Evolutionary conservation across 176 grass and related monocot genomes (phyloP), one percentile per base, ranked within the genome.

Genomic region (bread wheat (Triticum aestivum)): DNA sequence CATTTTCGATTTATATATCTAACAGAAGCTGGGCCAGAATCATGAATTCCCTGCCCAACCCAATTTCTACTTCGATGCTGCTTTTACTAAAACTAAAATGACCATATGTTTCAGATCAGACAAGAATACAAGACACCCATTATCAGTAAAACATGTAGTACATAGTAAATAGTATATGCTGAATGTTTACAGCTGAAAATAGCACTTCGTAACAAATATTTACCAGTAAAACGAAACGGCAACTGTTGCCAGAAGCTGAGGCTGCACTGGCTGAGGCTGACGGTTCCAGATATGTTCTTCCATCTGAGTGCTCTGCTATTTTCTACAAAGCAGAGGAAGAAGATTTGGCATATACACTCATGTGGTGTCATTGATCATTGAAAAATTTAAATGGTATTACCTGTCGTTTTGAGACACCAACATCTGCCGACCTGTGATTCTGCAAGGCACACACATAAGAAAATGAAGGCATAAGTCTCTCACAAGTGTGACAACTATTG

Each of bases 161-260:
- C 12, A 78, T 11, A 85, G 17, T 63, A 81, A 9, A 78, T 11
- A 85, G 27, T 32, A 32, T 34, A 56, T 20, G 49, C 73, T 29
- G 24, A 77, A 82, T 81, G 18, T 45, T 27, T 39, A 23, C 35
- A 80, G 21, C 68, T 52, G 11, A 74, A 75, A 80, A 56, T 59
- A 29, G 12, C 8, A 78, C 11, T 44, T 80, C 1, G 58, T 27
- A 64, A 71, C 54, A 66, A 14, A 29, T 51, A 79, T 35, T 65
- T 51, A 85, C 84, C 95, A 78, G 77, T 42, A 93, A 95, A 30
- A 86, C 69, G 86, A 95, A 90, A 42, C n/a, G 26, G 62, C 69
- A 85, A 63, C 21, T n/a, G 75, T 42, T 73, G 49, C 62, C 59
- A 85, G 77, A 65, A 38, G 6, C 51, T 80, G 83, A 71, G 82